Base-by-base conservation (phyloP, 202 grass and related monocot species). In the Hordeum pubiflorum region DNA sequence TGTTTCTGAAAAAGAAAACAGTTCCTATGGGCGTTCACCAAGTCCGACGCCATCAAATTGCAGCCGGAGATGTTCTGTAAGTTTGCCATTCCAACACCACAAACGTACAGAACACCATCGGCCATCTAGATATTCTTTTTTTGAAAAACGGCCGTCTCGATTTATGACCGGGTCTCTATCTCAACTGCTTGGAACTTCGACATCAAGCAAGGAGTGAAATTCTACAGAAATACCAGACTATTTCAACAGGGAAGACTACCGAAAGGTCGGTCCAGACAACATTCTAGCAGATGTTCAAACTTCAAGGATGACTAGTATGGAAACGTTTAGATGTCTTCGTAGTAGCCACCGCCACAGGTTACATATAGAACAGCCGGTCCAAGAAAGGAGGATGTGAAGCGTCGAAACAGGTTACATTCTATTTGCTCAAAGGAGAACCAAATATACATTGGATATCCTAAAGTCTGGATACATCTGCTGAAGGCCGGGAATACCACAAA, bases 381-480 rank as follows among this genome's bases (percentile, higher is more conserved):
- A 32, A 31, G 22, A 55, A 56, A 37, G 20, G 46, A 70, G 56
- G 10, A 58, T 66, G 59, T 17, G 3, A 65, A 64, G 40, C 43
- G 36, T 37, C 3, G 33, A 71, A 71, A 56, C 70, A 74, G 15
- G 9, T 58, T 13, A 54, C 18, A 60, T 56, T 56, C 34, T 82
- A 74, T 69, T 60, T 43, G 61, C 33, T 79, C 55, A 33, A 56
- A 69, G 21, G 52, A 54, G 46, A 77, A 81, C 2, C 67, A 34
- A 79, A 70, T 89, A 75, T 79, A 89, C 87, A 83, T 3, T 31
- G 20, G 23, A 39, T 78, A 69, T 69, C 52, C 67, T 69, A 79
- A 9, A 10, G 59, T 75, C 40, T 79, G 33, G 63, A 77, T 56
- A 86, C 27, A 86, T 79, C 74, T 67, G 77, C 81, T 58, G 12